A percentile compares a stretch with the other conserved stretches of the same genome.
phyloP scores from a whole-genome alignment of 108 stramenopile genomes.

The Cyclotella choctawhatcheeana region DNA sequence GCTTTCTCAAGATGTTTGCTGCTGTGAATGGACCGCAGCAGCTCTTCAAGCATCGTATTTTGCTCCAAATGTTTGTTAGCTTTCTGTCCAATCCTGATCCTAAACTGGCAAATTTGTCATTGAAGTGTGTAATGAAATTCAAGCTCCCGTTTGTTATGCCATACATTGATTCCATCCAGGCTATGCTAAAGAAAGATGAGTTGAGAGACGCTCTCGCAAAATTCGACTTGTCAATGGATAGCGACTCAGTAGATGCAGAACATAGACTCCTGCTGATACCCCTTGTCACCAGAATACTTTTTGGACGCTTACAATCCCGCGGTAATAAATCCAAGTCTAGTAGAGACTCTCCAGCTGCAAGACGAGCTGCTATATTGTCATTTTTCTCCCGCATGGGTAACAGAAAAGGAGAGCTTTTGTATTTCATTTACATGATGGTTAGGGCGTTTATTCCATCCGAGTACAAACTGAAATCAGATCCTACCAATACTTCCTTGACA shows the following conservation, averaged over 20 bases:
- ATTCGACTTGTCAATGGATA: slow-evolving; percentile 56
- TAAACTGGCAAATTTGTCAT: slow-evolving; percentile 60
- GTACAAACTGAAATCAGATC: slow-evolving; percentile 32
- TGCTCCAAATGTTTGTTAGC: slow-evolving; percentile 59
- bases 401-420: slow-evolving; percentile 61
- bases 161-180: slow-evolving; percentile 57
- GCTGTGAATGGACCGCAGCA: slow-evolving; percentile 82
- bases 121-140: slow-evolving; percentile 66
- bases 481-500: slow-evolving; percentile 19
- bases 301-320: slow-evolving; percentile 73
- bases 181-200: slow-evolving; percentile 63
- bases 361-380: slow-evolving; percentile 78
- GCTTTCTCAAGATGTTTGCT: slow-evolving; percentile 77
- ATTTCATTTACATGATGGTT: slow-evolving; percentile 82
- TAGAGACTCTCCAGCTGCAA: slow-evolving; percentile 79
- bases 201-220: slow-evolving; percentile 77
- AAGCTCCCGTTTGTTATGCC: slow-evolving; percentile 66
- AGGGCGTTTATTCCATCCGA: slow-evolving; percentile 64
- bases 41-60: slow-evolving; percentile 65
- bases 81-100: slow-evolving; percentile 73
- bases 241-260: slow-evolving; percentile 53
- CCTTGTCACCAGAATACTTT: slow-evolving; percentile 73
- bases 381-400: slow-evolving; percentile 75
- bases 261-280: slow-evolving; percentile 66
- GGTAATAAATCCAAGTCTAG: slow-evolving; percentile 57